Base-by-base conservation (phyloP, 1,284 basidiomycete species). In the Flammula alnicola region DNA sequence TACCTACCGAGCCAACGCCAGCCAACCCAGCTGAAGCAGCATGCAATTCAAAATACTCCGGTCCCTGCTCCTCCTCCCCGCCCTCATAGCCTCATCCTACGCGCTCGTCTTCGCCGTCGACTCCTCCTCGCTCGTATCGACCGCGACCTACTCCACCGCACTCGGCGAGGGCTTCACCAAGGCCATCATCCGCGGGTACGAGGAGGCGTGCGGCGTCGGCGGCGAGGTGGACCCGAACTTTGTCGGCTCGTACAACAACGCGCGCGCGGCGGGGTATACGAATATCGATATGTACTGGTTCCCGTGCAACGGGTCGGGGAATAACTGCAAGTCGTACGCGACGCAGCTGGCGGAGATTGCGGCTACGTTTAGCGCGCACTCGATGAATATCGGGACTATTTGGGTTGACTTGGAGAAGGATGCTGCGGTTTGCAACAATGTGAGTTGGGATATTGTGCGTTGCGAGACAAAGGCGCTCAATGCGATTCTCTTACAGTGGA, bases 251-350 rank as follows among this genome's bases (percentile, higher is more conserved):
- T 63, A 63, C 49, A 61, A 59, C 31, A 63, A 63, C 23, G 60
- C 60, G 0, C 51, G 56, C 5, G 58, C 62, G 1, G 62, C 62
- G 2, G 60, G 60, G 5, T 48, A 49, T 37, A 60, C 60, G 22
- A 44, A 63, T 45, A 63, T 63, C 31, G 60, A 63, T 47, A 60
- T 50, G 48, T 60, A 63, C 43, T 63, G 58, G 60, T 63, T 60
- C 57, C 61, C 59, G 0, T 62, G 61, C 51, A 60, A 58, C 27
- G 61, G 61, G 0, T 57, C 62, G 4, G 52, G 47, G 4, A 56
- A 63, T 36, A 50, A 37, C 16, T 63, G 62, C 49, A 63, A 63
- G 44, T 56, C 55, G 1, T 63, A 57, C 29, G 55, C 54, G 3
- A 57, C 55, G 1, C 62, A 63, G 43, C 20, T 63, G 5, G 36